A percentile compares a stretch with the other conserved stretches of the same genome.
Conservation (phyloP, 352 stramenopile species). For the Phytophthora meadii region DNA sequence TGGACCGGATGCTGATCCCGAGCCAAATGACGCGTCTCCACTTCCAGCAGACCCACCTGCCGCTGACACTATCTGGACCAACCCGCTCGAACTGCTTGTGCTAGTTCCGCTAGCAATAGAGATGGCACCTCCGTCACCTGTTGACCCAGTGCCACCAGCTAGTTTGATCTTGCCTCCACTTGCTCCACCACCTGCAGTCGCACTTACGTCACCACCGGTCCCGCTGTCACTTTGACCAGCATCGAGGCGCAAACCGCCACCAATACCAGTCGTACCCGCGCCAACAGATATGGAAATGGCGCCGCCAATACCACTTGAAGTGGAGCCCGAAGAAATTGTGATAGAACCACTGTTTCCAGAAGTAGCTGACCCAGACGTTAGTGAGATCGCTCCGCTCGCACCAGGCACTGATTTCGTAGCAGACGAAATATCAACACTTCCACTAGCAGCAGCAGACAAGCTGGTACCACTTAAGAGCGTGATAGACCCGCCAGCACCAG, state of each 20-base stretch:
- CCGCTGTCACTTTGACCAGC: slow-evolving; percentile 37
- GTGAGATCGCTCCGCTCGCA: slow-evolving; percentile 36
- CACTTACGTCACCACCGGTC: slow-evolving; percentile 32
- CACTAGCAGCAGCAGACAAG: slow-evolving; percentile 39
- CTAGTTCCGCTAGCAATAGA: slow-evolving; percentile 50
- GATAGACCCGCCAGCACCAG: slow-evolving; percentile 44
- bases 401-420: slow-evolving; percentile 37
- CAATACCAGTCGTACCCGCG: slow-evolving; percentile 30
- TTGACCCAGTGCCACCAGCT: slow-evolving; percentile 43
- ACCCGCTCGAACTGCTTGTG: slow-evolving; percentile 31
- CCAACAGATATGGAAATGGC: slow-evolving; percentile 46
- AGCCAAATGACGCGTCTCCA: slow-evolving; percentile 31
- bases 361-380: slow-evolving; percentile 40
- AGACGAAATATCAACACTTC: slow-evolving; percentile 40
- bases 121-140: slow-evolving; percentile 49
- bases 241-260: slow-evolving; percentile 26
- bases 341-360: slow-evolving; percentile 44
- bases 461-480: slow-evolving; percentile 45
- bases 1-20: slow-evolving; percentile 36
- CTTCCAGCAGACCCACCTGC: slow-evolving; percentile 26
- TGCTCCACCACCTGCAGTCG: slow-evolving; percentile 34
- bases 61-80: slow-evolving; percentile 29
- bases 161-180: slow-evolving; percentile 48
- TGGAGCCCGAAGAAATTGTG: slow-evolving; percentile 38
- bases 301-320: slow-evolving; percentile 38